Evolutionary conservation across 495 filamentous ascomycete species (phyloP), one percentile per base, ranked within the genome.

Genomic region (Aspergillus saccharolyticus): DNA sequence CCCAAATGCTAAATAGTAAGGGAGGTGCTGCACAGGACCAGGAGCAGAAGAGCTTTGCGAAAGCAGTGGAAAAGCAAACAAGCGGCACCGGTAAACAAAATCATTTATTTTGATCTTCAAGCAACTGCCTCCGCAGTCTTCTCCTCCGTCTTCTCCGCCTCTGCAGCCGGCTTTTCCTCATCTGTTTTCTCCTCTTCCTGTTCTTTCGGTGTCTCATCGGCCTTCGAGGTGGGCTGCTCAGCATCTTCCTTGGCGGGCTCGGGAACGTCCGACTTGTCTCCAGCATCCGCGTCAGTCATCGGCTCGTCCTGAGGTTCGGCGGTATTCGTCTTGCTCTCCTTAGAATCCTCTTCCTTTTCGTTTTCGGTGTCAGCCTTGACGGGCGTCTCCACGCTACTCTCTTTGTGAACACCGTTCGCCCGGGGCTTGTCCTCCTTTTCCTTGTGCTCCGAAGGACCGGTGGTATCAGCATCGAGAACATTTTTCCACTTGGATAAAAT

Each of bases 401-500:
- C 79, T 50, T 83, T 81, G 60, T 75, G 66, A 33, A 75, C 64
- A 22, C 80, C 83, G 49, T 87, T 86, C 7, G 74, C 67, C 44
- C 73, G 70, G 44, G 70, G 64, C 64, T 71, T 73, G 20, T 66
- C 70, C n/a, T 71, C 70, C 62, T 81, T 80, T 43, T 71, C 73
- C 52, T 73, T 66, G 7, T 70, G 67, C 52, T 68, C 70, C 10
- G 66, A 69, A 18, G 60, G 70, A 16, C 79, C 74, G 16, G 70
- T 66, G 44, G 70, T 64, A 46, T 85, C 83, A 4, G 74, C 74
- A 15, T 85, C 82, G n/a, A 96, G 76, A 5, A 88, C 78, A 66
- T 84, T 85, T 70, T 89, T 93, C 91, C 91, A 96, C 70, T 82
- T 86, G 54, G 86, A 84, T 16, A 96, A 75, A 39, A 96, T 78